Conservation (phyloP, 768 basidiomycete species). For the Pisolithus marmoratus region DNA sequence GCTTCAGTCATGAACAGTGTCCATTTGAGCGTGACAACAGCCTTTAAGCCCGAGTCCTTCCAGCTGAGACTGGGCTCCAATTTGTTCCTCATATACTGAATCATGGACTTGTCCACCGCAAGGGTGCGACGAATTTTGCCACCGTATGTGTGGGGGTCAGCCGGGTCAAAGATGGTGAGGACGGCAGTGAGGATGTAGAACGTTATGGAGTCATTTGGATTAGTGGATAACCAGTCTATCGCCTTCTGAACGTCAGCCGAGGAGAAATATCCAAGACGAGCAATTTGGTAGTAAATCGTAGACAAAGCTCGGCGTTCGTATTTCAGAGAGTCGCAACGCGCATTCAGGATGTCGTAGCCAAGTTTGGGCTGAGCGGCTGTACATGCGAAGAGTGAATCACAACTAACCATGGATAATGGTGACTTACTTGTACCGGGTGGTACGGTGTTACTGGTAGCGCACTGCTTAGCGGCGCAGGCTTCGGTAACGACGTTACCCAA, state of each 20-base stretch:
- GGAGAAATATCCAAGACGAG: slow-evolving; percentile 56
- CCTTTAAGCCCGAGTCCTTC: slow-evolving; percentile 67
- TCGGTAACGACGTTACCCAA: slow-evolving; percentile 48
- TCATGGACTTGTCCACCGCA: slow-evolving; percentile 40
- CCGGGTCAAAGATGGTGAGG: slow-evolving; percentile 62
- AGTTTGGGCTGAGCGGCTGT: slow-evolving; percentile 42
- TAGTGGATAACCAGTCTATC: slow-evolving; percentile 65
- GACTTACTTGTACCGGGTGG: slow-evolving; percentile 48
- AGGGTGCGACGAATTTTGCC: slow-evolving; percentile 44
- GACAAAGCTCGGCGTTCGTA: slow-evolving; percentile 69
- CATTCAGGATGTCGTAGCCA: slow-evolving; percentile 61
- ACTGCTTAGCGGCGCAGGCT: slow-evolving; percentile 54
- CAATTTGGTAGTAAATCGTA: slow-evolving; percentile 55
- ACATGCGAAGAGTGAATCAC: background rate
- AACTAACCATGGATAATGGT: background rate
- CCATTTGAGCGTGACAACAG: slow-evolving; percentile 78
- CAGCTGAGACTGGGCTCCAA: slow-evolving; percentile 50
- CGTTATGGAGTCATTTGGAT: slow-evolving; percentile 63
- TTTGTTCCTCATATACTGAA: slow-evolving; percentile 56
- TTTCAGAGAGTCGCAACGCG: slow-evolving; percentile 66
- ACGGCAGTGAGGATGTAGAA: slow-evolving; percentile 64
- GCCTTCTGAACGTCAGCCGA: slow-evolving; percentile 55
- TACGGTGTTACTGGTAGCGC: slow-evolving; percentile 53
- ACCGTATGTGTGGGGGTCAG: slow-evolving; percentile 45
- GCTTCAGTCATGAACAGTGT: slow-evolving; percentile 78